Evolutionary conservation across 2,329 filamentous ascomycete genomes (phyloP).

Genomic region (Graphilbum fragrans): DNA sequence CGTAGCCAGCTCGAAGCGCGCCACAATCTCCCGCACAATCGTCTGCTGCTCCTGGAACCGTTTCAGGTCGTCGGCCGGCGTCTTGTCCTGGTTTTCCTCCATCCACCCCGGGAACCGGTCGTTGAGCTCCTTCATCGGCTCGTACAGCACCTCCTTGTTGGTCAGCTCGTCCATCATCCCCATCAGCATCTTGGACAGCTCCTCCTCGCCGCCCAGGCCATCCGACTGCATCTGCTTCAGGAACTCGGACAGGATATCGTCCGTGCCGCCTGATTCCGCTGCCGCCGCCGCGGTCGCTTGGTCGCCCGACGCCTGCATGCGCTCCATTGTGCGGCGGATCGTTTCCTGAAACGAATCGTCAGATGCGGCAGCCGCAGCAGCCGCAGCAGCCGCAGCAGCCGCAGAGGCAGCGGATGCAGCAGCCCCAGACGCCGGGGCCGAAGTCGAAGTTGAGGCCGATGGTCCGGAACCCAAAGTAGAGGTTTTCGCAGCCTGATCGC

Average conservation of each 20-base stretch:
- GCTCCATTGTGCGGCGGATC: conserved; percentile 87
- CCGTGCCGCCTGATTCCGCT: conserved; percentile 38
- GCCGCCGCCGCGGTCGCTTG: conserved; percentile 71
- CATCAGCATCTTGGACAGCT: conserved; percentile 88
- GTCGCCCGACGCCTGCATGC: conserved; percentile 82
- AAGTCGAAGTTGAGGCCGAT: conserved; percentile 17
- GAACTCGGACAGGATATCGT: conserved; percentile 86
- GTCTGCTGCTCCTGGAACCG: conserved; percentile 71
- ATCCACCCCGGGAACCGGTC: conserved; percentile 90
- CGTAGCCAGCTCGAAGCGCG: conserved; percentile 68
- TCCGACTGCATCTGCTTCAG: conserved; percentile 73
- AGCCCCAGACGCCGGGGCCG: conserved; percentile 7
- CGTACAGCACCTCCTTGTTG: conserved; percentile 95
- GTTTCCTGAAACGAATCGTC: conserved; percentile 73
- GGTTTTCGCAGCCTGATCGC: conserved; percentile 10
- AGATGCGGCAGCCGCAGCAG: conserved; percentile 20
- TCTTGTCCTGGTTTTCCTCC: conserved; percentile 57
- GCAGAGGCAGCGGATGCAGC: conserved; percentile 13
- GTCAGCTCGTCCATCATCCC: conserved; percentile 99
- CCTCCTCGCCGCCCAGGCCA: conserved; percentile 55
- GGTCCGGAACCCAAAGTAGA: no score
- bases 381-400: conserved; percentile 15
- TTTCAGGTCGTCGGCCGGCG: conserved; percentile 58
- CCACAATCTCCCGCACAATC: conserved; percentile 76
- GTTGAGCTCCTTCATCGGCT: conserved; percentile 95